Evolutionary conservation across 2,329 filamentous ascomycete species (phyloP), one percentile per base, ranked within the genome.

Genomic region (Colletotrichum tropicicola): DNA sequence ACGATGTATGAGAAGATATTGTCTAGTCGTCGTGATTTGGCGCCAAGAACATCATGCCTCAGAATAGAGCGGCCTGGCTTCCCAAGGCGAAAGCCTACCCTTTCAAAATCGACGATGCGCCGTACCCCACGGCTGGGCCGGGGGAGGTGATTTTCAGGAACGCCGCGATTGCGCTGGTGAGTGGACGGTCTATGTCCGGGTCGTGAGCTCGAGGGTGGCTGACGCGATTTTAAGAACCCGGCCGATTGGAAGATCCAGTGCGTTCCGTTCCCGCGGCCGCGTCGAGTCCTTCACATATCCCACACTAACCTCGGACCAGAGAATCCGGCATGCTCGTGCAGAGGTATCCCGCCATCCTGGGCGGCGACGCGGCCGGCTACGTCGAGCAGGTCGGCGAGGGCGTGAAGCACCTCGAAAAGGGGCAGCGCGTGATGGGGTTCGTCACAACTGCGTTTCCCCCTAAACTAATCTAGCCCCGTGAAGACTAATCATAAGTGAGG

Each of bases 341-440:
- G 28, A 62, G 55, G 3, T 69, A 59, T 19, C 58, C 65, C 30
- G 41, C 41, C 5, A 64, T 67, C 3, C 17, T 70, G 4, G 63
- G 65, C 0, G 25, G 44, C 10, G 73, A 75, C 49, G 60, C 70
- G 0, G 70, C 70, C 4, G 73, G 73, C 17, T 64, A 69, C 23
- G 61, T 74, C 17, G 43, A 66, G 25, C 60, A 68, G 8, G 59
- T 72, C 3, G 72, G 73, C 12, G 23, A 67, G 30, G 66, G 51
- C 2, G 73, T 73, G 4, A 53, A 23, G 0, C 44, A 59, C 10
- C 69, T 74, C 39, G 62, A 62, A 25, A 56, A 47, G 3, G 73
- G 73, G 5, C 70, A 74, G 39, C 68, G 69, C 2, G 72, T 74
- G 15, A 19, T 68, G 3, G 62, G 47, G 58, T 61, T 8, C 19